A percentile compares a stretch with the other conserved stretches of the same genome.
phyloP scores from a whole-genome alignment of 495 filamentous ascomycete genomes.

The Diplogelasinospora grovesii region DNA sequence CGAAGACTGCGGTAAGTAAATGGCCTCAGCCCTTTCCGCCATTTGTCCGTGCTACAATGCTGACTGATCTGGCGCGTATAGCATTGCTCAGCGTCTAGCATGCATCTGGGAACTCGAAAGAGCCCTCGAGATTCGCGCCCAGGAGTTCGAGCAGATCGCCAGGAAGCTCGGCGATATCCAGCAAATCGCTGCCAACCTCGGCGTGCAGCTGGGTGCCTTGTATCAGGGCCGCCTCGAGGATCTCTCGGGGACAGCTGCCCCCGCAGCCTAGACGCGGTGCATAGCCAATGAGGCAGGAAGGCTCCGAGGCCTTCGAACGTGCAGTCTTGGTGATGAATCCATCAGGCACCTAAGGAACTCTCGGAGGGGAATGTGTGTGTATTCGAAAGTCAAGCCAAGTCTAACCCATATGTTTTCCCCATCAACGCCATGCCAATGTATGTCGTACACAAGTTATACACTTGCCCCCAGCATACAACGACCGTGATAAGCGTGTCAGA shows the following conservation, averaged over 20 bases:
- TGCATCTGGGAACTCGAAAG: constrained; percentile 10
- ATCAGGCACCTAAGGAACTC: too few species aligned
- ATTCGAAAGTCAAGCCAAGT: too few species aligned
- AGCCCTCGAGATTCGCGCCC: constrained; percentile 19
- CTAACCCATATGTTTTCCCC: not conserved
- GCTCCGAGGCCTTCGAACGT: too few species aligned
- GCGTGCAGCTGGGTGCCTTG: constrained; percentile 17
- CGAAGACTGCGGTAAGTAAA: constrained; percentile 14
- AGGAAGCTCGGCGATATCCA: constrained; percentile 17
- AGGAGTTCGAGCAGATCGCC: constrained; percentile 11
- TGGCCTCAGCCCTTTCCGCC: not conserved
- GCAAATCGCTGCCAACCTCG: constrained; percentile 17
- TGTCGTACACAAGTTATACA: constrained; percentile 9
- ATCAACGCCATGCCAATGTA: constrained; percentile 5
- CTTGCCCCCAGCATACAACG: too few species aligned
- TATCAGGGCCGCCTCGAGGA: constrained; percentile 20
- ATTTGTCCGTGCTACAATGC: not conserved
- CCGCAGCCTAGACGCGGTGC: too few species aligned
- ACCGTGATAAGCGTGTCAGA: not conserved
- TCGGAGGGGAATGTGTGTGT: too few species aligned
- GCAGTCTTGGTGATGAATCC: too few species aligned
- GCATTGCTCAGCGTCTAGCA: constrained; percentile 1
- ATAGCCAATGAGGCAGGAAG: too few species aligned
- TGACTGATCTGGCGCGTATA: not conserved
- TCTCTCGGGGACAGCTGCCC: too few species aligned